Evolutionary conservation across 1,139 yeast species (phyloP).

Genomic region (Candida smagusa): DNA sequence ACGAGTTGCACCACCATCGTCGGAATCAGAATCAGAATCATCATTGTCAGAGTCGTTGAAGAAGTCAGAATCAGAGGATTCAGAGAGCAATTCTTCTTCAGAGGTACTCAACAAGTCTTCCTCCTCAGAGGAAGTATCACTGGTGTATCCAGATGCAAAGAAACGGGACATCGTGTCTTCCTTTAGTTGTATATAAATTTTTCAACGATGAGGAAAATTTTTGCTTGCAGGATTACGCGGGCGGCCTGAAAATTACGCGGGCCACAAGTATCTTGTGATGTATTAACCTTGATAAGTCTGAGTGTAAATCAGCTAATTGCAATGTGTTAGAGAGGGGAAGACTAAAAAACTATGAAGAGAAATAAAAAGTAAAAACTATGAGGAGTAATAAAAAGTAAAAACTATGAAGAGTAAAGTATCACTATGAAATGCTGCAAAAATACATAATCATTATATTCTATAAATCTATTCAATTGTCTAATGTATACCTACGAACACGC

Average conservation of each 20-base stretch:
- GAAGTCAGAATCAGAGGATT: conserved; percentile 35
- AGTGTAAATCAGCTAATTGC: too few relatives aligned
- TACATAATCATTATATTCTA: too few relatives aligned
- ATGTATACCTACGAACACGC: conserved; percentile 49
- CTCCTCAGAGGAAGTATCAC: conserved; percentile 70
- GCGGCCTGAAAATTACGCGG: not conserved
- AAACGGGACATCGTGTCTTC: conserved; percentile 60
- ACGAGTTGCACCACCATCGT: conserved; percentile 39
- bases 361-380: too few relatives aligned
- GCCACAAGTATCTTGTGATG: too few relatives aligned
- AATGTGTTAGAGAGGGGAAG: too few relatives aligned
- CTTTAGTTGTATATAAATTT: conserved; percentile 8
- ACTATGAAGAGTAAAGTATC: too few relatives aligned
- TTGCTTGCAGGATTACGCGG: conserved; percentile 3
- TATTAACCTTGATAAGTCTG: not conserved
- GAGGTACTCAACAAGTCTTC: conserved; percentile 71
- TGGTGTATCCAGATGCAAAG: conserved; percentile 63
- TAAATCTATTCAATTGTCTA: conserved; percentile 13
- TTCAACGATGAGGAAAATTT: conserved; percentile 15
- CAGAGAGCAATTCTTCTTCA: conserved; percentile 57
- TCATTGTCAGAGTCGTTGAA: conserved; percentile 26
- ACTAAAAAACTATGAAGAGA: too few relatives aligned
- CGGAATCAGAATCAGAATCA: conserved; percentile 41
- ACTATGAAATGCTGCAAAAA: too few relatives aligned
- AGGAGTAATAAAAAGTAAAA: too few relatives aligned